Evolutionary conservation across 768 basidiomycete genomes (phyloP).

Genomic region (Lactarius hengduanensis): DNA sequence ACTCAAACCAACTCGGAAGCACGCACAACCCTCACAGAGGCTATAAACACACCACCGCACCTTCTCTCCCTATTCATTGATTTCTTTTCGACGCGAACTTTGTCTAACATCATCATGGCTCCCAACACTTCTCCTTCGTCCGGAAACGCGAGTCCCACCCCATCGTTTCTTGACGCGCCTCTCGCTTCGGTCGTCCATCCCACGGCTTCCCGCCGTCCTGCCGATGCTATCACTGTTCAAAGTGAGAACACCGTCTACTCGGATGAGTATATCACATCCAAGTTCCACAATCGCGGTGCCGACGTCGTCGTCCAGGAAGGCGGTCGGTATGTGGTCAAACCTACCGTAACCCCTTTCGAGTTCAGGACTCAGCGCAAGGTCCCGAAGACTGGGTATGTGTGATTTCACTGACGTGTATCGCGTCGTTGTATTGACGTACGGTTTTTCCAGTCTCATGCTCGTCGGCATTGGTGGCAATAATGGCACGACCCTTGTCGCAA

Average conservation of each 20-base stretch:
- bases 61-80: conserved; percentile 47
- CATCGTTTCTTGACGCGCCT: conserved; percentile 71
- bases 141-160: conserved; percentile 52
- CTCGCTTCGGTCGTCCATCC: conserved; percentile 74
- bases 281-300: conserved; percentile 78
- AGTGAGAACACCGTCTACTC: conserved; percentile 80
- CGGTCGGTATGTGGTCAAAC: conserved; percentile 76
- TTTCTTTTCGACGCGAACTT: conserved; percentile 34
- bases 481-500: conserved; percentile 89
- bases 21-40: conserved; percentile 89
- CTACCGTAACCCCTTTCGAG: conserved; percentile 78
- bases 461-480: conserved; percentile 98
- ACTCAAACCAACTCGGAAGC: conserved; percentile 91
- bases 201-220: conserved; percentile 73
- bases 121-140: conserved; percentile 51
- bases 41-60: conserved; percentile 75
- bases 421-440: conserved; percentile 12
- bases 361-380: conserved; percentile 89
- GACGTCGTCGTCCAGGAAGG: conserved; percentile 58
- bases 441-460: conserved; percentile 77
- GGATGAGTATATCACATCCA: conserved; percentile 79
- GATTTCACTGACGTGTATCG: conserved; percentile 11
- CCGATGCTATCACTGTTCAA: conserved; percentile 73
- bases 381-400: conserved; percentile 79
- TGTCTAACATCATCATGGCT: conserved; percentile 44